Percentiles rank a stretch among this genome's conserved stretches.
Conservation (phyloP, 2,329 filamentous ascomycete genomes). For the Juglanconis juglandina region DNA sequence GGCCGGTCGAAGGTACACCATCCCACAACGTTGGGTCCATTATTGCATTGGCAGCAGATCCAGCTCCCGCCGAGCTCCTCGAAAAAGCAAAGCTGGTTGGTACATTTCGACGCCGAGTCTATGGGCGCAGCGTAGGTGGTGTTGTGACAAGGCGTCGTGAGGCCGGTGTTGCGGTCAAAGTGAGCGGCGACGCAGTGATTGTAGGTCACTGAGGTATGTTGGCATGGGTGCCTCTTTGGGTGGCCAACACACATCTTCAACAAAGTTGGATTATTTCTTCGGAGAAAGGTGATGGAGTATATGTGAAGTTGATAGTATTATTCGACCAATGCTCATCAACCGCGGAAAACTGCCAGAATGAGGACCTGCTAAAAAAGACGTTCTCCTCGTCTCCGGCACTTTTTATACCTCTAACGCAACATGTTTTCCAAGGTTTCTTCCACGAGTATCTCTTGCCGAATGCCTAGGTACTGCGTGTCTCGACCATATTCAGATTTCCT, state of each 20-base stretch:
- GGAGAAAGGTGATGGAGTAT: too few species aligned
- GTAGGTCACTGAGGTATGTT: slow-evolving; percentile 54
- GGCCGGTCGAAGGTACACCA: slow-evolving; percentile 45
- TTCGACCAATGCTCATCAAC: too few species aligned
- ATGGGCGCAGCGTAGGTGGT: slow-evolving; percentile 45
- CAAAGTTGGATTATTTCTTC: too few species aligned
- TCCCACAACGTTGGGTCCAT: slow-evolving; percentile 49
- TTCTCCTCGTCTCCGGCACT: neutral
- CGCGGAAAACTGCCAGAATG: too few species aligned
- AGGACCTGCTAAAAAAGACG: too few species aligned
- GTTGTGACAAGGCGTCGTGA: slow-evolving; percentile 47
- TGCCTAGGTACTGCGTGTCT: neutral
- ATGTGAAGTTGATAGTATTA: too few species aligned
- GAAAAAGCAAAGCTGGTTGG: slow-evolving; percentile 50
- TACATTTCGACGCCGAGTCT: slow-evolving; percentile 41
- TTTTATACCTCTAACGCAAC: too few species aligned
- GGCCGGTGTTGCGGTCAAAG: slow-evolving; percentile 48
- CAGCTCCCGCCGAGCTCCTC: slow-evolving; percentile 46
- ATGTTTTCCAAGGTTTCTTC: neutral
- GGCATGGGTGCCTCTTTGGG: slow-evolving; percentile 49
- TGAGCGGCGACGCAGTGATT: slow-evolving; percentile 49
- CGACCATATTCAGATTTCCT: neutral
- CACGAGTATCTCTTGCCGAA: neutral
- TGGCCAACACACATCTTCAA: slow-evolving; percentile 52
- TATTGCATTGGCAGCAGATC: slow-evolving; percentile 52